Evolutionary conservation across 441 rosid genomes (phyloP), one percentile per base, ranked within the genome.

Genomic region (Raphanus hybrid): DNA sequence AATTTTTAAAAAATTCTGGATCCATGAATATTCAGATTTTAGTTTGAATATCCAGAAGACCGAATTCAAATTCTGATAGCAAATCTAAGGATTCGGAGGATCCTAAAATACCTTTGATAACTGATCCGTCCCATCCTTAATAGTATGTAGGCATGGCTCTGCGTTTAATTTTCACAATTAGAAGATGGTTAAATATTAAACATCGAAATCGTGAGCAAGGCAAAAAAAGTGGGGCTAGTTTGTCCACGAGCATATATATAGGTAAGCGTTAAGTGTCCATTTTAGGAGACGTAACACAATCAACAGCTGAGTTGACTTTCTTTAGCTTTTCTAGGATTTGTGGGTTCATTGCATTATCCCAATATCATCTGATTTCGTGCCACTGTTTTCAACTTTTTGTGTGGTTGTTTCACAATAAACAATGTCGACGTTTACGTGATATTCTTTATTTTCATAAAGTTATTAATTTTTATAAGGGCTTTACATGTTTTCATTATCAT

Each of bases 331-430:
- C 58, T 66, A 67, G 69, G 81, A 73, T 60, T 71, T 67, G 81
- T 78, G 81, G 74, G 69, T 78, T 72, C 81, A 78, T 39, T 60
- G 65, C 57, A 50, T 73, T 67, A 27, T 50, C 74, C 81, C 77
- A 78, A 73, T 78, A 78, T 23, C 75, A n/a, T 41, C 20, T 70
- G 50, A 34, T 64, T 55, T 54, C 64, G 16, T 48, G 63, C 70
- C 74, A 67, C 74, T 45, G 18, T 72, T 32, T 66, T 72, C 0
- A 72, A 37, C 69, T 5, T 57, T 57, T 57, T 57, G 6, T 69
- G 65, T 67, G 41, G 65, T 67, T 59, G 10, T 15, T 14, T 50
- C 45, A 43, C 20, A 8, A 54, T 63, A 10, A 54, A 39, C 9
- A 54, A 27, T 12, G 3, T 71, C 14, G 15, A 48, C 48, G 37